Conservation (phyloP, 148 eudicot species). For the Nepenthes mirabilis region DNA sequence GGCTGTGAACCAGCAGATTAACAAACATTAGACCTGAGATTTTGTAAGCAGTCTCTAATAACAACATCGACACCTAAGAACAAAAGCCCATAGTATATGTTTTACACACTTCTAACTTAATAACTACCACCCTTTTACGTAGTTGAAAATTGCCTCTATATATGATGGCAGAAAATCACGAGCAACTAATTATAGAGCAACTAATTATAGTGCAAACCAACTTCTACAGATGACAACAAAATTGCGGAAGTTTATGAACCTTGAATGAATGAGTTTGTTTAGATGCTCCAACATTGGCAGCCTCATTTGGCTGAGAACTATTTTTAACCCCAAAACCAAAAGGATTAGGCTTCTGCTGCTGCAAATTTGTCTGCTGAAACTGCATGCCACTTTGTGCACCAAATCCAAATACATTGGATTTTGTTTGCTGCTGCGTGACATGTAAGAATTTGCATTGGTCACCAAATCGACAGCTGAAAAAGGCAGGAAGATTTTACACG, state of each 20-base stretch:
- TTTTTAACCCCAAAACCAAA: slow-evolving; percentile 79
- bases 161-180: background rate
- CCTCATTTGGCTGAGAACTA: slow-evolving; percentile 30
- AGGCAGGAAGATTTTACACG: slow-evolving; percentile 5
- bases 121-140: background rate
- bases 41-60: background rate
- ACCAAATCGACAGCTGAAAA: slow-evolving; percentile 74
- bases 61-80: background rate
- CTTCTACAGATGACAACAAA: background rate
- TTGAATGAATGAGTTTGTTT: slow-evolving; percentile 35
- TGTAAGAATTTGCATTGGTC: slow-evolving; percentile 70
- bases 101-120: too few species aligned
- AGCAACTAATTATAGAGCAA: background rate
- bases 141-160: background rate
- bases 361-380: slow-evolving; percentile 32
- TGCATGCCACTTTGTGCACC: slow-evolving; percentile 43
- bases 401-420: slow-evolving; percentile 54
- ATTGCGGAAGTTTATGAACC: slow-evolving; percentile 23
- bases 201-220: background rate
- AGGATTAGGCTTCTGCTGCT: slow-evolving; percentile 65
- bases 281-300: slow-evolving; percentile 26
- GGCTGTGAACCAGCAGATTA: slow-evolving; percentile 36
- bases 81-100: background rate
- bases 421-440: slow-evolving; percentile 38
- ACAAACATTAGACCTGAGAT: background rate